Evolutionary conservation across 108 stramenopile genomes (phyloP), one percentile per base, ranked within the genome.

Genomic region (Parmales sp.): DNA sequence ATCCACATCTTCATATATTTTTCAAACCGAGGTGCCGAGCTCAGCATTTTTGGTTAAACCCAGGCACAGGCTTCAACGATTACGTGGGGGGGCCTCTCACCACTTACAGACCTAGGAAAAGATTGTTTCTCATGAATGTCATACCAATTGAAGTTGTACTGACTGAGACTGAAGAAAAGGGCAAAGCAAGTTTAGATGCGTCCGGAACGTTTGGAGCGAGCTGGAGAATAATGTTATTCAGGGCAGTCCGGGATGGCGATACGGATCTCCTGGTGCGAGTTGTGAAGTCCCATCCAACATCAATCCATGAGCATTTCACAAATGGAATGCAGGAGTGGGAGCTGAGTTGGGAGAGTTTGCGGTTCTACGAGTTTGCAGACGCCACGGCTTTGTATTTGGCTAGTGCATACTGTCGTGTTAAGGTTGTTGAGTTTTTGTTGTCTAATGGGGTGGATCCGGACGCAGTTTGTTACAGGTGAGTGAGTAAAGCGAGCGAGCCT

Each of bases 391-490:
- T 67, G 18, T 67, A 45, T 36, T 37, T 67, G 19, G 66, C 66
- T 19, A 8, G 11, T 19, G 66, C 66, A 2, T 67, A 67, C 39
- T 29, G 31, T 2, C 38, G 16, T 28, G 28, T 13, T 7, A 28
- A 4, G 1, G 31, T 48, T 4, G 66, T 67, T 13, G 45, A 48
- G 31, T 67, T 28, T 29, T 34, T 67, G 2, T 31, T 67, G 25
- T 22, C 29, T 28, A 48, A 48, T 28, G 66, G 66, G 2, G 66
- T 48, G 16, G 66, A 67, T 45, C 29, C 26, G 2, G 66, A 67
- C 45, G 66, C 43, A n/a, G 39, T 31, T 26, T 67, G 66, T 34
- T 67, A 67, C 45, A 67, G n/a, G n/a, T n/a, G n/a, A n/a, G n/a
- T n/a, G n/a, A n/a, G n/a, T n/a, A n/a, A n/a, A n/a, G n/a, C n/a